Evolutionary conservation across 345 rosid species (phyloP), one percentile per base, ranked within the genome.

Genomic region (Anacardium occidentale): DNA sequence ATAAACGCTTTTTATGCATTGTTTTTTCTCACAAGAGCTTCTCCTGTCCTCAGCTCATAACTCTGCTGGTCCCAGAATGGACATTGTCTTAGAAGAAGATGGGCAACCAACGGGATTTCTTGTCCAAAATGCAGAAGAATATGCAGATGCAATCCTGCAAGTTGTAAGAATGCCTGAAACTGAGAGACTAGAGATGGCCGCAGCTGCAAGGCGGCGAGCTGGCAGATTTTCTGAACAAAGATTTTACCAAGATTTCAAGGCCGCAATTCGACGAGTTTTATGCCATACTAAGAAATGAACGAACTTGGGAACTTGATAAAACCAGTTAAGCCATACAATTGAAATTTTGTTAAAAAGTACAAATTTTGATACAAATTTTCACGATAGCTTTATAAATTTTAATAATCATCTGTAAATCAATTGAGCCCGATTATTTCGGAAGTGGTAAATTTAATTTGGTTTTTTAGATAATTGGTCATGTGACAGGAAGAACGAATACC

Each of bases 21-120:
- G 15, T 11, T 50, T 25, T 61, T 65, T 57, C 47, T 74, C 45
- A 66, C 24, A 29, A 21, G 14, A 44, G 25, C 22, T 9, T 51
- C 44, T 29, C 32, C 56, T 69, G 8, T 69, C 40, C 69, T 74
- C 87, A 95, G 98, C 94, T 87, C 93, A 95, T 70, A 88, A 91
- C 76, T 91, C 98, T 4, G 99, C 97, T 48, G 96, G 98, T 22
- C 98, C 98, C 2, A 91, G 86, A 73, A 92, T 95, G 99, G 97
- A 92, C 77, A 91, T 95, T 70, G 94, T 92, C 59, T 75, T 89
- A 64, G 96, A 91, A 79, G 98, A 95, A 84, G 89, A 91, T 6
- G 94, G 96, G 25, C 78, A 83, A 71, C 84, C 81, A 79, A 91
- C 97, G 0, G 98, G 99, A 64, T 89, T 88, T 81, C 99, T 95